Evolutionary conservation across 2,329 filamentous ascomycete genomes (phyloP).

Genomic region (Colletotrichum salicis): DNA sequence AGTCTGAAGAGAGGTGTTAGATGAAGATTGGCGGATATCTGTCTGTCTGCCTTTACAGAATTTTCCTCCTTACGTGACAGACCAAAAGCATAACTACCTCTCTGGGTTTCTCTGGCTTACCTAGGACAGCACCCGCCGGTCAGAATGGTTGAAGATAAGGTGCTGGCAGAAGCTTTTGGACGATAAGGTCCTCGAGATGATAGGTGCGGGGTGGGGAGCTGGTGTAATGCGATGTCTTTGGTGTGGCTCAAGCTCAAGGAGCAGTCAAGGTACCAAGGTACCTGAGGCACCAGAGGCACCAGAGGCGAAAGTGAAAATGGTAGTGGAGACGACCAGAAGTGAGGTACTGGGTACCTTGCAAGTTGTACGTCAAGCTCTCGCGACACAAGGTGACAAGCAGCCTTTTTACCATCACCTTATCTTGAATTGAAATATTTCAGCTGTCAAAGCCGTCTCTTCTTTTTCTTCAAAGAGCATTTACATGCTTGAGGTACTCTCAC

Average conservation of each 20-base stretch:
- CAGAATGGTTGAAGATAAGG: neutral
- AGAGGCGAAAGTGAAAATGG: no score
- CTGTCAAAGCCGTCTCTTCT: neutral
- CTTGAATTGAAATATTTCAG: no score
- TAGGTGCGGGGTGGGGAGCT: constrained; percentile 28
- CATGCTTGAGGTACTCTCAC: neutral
- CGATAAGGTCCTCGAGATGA: constrained; percentile 7
- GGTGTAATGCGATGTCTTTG: constrained; percentile 4
- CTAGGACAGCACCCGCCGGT: constrained; percentile 8
- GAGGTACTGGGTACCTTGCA: neutral
- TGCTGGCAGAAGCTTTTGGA: constrained; percentile 20
- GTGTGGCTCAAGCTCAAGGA: constrained; percentile 2
- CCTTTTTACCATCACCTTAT: neutral
- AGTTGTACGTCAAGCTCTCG: neutral
- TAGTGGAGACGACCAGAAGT: neutral
- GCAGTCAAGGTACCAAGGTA: neutral
- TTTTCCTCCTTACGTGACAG: neutral
- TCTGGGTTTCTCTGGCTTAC: neutral
- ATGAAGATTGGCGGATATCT: neutral
- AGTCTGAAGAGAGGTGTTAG: neutral
- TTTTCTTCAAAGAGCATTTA: neutral
- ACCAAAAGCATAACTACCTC: constrained; percentile 9
- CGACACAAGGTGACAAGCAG: neutral
- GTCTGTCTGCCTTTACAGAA: neutral
- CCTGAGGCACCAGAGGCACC: neutral